Percentiles rank a stretch among this genome's conserved stretches.
Evolutionary conservation across 1,139 yeast genomes (phyloP).

Genomic region (Candida smagusa): DNA sequence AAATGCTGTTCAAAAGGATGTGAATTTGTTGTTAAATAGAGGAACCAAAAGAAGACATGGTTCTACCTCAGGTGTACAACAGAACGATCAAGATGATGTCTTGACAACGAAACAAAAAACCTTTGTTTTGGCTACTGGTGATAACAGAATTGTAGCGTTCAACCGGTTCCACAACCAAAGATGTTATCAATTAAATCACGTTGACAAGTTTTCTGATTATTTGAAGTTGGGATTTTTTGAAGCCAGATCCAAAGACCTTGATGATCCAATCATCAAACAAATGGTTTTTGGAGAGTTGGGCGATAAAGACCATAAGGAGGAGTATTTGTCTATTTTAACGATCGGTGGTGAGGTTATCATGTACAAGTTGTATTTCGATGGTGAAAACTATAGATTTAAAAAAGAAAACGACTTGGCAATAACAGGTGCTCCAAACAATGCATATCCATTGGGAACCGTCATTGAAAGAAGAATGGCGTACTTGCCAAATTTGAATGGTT

Average conservation of each 20-base stretch:
- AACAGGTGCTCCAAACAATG: slow-evolving; percentile 78
- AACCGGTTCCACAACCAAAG: slow-evolving; percentile 61
- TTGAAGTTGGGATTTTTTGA: slow-evolving; percentile 56
- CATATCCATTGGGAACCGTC: slow-evolving; percentile 64
- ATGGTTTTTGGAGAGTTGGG: slow-evolving; percentile 67
- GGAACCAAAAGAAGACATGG: slow-evolving; percentile 32
- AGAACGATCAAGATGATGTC: slow-evolving; percentile 9
- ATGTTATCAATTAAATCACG: slow-evolving; percentile 61
- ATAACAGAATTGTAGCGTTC: slow-evolving; percentile 66
- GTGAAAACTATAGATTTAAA: slow-evolving; percentile 45
- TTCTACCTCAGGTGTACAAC: slow-evolving; percentile 6
- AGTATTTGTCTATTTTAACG: slow-evolving; percentile 67
- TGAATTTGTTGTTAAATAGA: slow-evolving; percentile 25
- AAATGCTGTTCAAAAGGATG: slow-evolving; percentile 41
- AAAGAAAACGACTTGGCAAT: slow-evolving; percentile 46
- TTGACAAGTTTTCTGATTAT: slow-evolving; percentile 55
- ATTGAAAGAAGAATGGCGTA: slow-evolving; percentile 68
- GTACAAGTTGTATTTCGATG: slow-evolving; percentile 58
- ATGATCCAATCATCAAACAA: slow-evolving; percentile 76
- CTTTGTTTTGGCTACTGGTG: slow-evolving; percentile 72
- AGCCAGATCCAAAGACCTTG: slow-evolving; percentile 50
- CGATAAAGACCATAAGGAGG: slow-evolving; percentile 48
- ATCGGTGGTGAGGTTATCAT: slow-evolving; percentile 75
- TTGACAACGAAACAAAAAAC: slow-evolving; percentile 41
- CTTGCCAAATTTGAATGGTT: slow-evolving; percentile 55